Evolutionary conservation across 495 filamentous ascomycete genomes (phyloP).

Genomic region (Annulohypoxylon bovei): DNA sequence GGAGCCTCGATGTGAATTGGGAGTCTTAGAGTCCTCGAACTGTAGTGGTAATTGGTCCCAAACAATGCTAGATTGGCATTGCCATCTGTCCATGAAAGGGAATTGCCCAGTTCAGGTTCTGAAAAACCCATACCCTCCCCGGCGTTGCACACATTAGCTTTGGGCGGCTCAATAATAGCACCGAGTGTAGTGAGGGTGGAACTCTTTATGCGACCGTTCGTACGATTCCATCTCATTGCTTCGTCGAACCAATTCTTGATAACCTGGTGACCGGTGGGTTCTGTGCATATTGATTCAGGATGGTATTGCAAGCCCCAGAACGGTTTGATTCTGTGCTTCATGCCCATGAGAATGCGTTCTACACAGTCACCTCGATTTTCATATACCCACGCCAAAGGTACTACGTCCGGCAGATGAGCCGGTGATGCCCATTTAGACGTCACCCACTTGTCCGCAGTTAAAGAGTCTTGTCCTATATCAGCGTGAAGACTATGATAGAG

Average conservation of each 20-base stretch:
- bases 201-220: constrained; percentile 27
- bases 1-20: constrained; percentile 53
- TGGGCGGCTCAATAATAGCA: constrained; percentile 40
- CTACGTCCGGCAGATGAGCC: constrained; percentile 50
- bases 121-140: background rate
- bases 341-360: constrained; percentile 79
- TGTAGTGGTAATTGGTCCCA: constrained; percentile 41
- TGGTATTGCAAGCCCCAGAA: constrained; percentile 96
- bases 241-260: constrained; percentile 80
- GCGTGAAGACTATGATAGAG: constrained; percentile 90
- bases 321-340: constrained; percentile 73
- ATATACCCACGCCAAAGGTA: constrained; percentile 75
- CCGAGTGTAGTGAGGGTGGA: background rate
- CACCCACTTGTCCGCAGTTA: constrained; percentile 48
- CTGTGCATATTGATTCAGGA: constrained; percentile 92
- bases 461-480: constrained; percentile 57
- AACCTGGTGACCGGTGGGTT: constrained; percentile 69
- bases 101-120: constrained; percentile 10
- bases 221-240: constrained; percentile 64
- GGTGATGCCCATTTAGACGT: constrained; percentile 45
- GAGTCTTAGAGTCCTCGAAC: constrained; percentile 45
- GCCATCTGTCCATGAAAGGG: constrained; percentile 8
- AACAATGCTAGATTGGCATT: constrained; percentile 34
- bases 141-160: background rate
- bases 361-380: constrained; percentile 53